Evolutionary conservation across 352 stramenopile species (phyloP), one percentile per base, ranked within the genome.

Genomic region (Pythium sukuiense): DNA sequence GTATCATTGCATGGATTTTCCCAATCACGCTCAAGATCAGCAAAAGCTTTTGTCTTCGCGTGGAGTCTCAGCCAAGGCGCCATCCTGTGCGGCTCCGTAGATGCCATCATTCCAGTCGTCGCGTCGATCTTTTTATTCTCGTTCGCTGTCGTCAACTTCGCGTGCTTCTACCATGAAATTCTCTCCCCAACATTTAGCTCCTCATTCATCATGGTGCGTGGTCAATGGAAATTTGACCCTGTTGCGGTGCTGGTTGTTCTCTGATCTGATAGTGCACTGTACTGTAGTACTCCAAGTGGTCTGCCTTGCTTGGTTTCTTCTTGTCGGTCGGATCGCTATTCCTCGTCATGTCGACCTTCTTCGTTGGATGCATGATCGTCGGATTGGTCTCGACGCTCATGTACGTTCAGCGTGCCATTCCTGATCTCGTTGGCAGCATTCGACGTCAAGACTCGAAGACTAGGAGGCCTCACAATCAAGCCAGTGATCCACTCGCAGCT

Each of bases 101-200:
- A 83, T 27, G 49, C 63, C 8, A 75, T 81, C 50, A 77, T 83
- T 9, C 74, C 79, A 6, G 50, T 83, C 32, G 67, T 83, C 18
- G 79, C 63, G 13, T 70, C 79, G 0, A 79, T 71, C 13, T 81
- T 84, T 37, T 61, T 87, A 9, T 74, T 87, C 29, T 69, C 70
- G 9, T 87, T 87, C 56, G 73, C 70, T 16, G 66, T 76, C 26
- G 57, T 87, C 35, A 87, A 87, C 56, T 85, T 85, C 32, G 70
- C 72, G 8, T 87, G 79, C 56, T 85, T 87, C 33, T 83, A 80
- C 32, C 73, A 83, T 29, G 76, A 82, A 16, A 74, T 87, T 48
- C 70, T 77, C 8, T 80, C 74, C 6, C 56, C 68, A 20, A 67
- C 55, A 0, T 87, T 83, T 56, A 61, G 41, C 0, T 76, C 79